Evolutionary conservation across 371 early-diverging fungal genomes (phyloP), one percentile per base, ranked within the genome.

Genomic region (Nosema muscidifuracis): DNA sequence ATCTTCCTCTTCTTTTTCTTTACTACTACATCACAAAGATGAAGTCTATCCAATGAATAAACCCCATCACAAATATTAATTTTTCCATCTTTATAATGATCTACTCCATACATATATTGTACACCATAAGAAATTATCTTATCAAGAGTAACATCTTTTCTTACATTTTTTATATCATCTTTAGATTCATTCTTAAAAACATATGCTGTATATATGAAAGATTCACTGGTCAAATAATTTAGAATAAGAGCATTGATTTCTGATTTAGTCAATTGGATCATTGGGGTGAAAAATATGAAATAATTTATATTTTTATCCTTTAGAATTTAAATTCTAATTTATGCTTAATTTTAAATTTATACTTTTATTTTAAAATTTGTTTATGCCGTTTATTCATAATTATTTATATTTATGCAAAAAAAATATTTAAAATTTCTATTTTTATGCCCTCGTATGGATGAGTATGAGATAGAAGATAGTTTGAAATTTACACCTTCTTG

Each of bases 221-320:
- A 43, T 50, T 71, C 71, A 22, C 63, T 40, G 6, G 38, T 34
- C 26, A 71, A 50, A 65, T 71, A 71, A 18, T 38, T 64, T 12
- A 3, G 18, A 28, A 71, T 62, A 26, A 71, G 71, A 53, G 44
- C 28, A 51, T 71, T 71, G 28, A 71, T 63, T 42, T 71, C 64
- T 43, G 53, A 28, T 36, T 63, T 71, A 22, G 71, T 47, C 36
- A 71, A 24, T 55, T 64, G 43, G 1, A 71, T 71, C 71, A 71
- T 71, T 42, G 13, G 20, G 20, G 47, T n/a, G n/a, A n/a, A n/a
- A n/a, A n/a, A n/a, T n/a, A n/a, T n/a, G n/a, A n/a, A n/a, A n/a
- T n/a, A n/a, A n/a, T n/a, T n/a, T n/a, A n/a, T n/a, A n/a, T n/a
- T n/a, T n/a, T n/a, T n/a, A n/a, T n/a, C n/a, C n/a, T n/a, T n/a